Evolutionary conservation across 1,139 yeast species (phyloP).

Genomic region (Suhomyces coccinellae): DNA sequence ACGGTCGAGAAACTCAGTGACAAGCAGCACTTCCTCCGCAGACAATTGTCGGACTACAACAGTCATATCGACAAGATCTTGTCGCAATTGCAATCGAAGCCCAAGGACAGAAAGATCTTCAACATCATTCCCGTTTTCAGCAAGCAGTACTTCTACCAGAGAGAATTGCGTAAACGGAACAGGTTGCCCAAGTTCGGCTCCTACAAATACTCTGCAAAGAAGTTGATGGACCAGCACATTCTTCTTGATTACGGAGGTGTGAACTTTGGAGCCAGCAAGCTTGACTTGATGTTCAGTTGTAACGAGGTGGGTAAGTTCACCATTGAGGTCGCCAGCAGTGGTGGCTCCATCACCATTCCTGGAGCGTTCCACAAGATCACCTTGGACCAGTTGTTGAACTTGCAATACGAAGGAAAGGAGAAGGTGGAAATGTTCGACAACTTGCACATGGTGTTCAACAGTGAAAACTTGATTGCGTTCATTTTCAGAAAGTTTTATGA

Average conservation of each 20-base stretch:
- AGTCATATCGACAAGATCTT: conserved; percentile 67
- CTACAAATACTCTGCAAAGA: conserved; percentile 76
- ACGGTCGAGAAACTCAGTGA: conserved; percentile 61
- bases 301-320: conserved; percentile 72
- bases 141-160: conserved; percentile 74
- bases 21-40: conserved; percentile 61
- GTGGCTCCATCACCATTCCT: conserved; percentile 42
- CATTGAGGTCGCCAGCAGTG: conserved; percentile 54
- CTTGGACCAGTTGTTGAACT: conserved; percentile 66
- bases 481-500: conserved; percentile 75
- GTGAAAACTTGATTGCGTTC: conserved; percentile 63
- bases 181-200: conserved; percentile 79
- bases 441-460: conserved; percentile 58
- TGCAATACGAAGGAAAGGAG: conserved; percentile 61
- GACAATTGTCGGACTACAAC: conserved; percentile 66
- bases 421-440: conserved; percentile 60
- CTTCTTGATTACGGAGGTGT: conserved; percentile 58
- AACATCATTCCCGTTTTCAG: conserved; percentile 65
- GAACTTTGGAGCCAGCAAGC: conserved; percentile 50
- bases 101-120: conserved; percentile 53
- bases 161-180: conserved; percentile 68
- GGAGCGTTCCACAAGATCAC: conserved; percentile 58
- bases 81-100: conserved; percentile 57
- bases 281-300: conserved; percentile 74
- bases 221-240: conserved; percentile 71